Evolutionary conservation across 257 asterid genomes (phyloP), one percentile per base, ranked within the genome.

Genomic region (Thymus quinquecostatus): DNA sequence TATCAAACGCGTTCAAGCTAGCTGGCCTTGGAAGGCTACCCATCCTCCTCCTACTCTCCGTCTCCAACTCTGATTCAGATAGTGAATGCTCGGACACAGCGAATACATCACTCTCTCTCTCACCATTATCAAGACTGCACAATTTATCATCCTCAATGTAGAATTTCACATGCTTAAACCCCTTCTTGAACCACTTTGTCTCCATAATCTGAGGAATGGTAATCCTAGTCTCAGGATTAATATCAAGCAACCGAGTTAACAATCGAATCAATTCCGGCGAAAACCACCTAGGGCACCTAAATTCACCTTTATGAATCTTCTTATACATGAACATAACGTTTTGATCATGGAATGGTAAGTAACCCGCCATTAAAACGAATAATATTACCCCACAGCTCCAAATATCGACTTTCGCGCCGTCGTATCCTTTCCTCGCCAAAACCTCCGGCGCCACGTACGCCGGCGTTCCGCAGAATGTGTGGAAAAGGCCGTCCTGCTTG

Each of bases 361-460:
- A 85, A 12, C 98, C 98, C 0, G 96, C 98, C 96, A 91, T 91
- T 56, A 93, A 64, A 60, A 91, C 97, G 68, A 93, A 93, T 32
- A 93, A 79, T 10, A 93, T 87, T 44, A 93, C 98, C 21, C 97
- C 98, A 69, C 97, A 93, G 62, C 97, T 89, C 97, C 98, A 93
- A 5, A 93, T 84, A 77, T 93, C 98, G 5, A 91, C 96, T 69
- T 89, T 93, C 1, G 92, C 98, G 4, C 91, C 98, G 58, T 87
- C 92, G 72, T 93, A 93, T 0, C 98, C 97, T 73, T 86, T 93
- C 34, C 97, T 76, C 0, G 81, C 91, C 72, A 93, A 62, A 11
- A 93, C 91, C 87, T 93, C 98, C 11, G 97, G 98, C 27, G 98
- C 96, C 33, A 93, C 98, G 60, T 93, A 93, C 5, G 98, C 98